These are phyloP conservation scores for Leccinum subgranulosum DNA, from an alignment of 768 basidiomycete species.

Conservation along the genomic window DNA sequence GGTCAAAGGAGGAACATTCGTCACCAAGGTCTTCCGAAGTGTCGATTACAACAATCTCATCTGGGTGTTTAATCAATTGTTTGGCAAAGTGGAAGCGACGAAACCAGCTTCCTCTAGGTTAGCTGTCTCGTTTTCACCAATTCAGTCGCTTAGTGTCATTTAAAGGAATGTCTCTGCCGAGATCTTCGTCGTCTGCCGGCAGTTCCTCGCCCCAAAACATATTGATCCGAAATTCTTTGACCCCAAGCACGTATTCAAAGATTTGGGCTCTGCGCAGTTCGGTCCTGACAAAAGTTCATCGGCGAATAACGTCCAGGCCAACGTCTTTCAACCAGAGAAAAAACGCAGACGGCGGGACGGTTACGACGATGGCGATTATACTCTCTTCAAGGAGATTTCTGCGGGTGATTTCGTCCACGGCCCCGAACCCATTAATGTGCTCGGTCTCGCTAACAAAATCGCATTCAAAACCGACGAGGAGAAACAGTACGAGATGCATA, in stretches of 20 bases:
- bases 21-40: constrained; percentile 98
- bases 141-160: not conserved
- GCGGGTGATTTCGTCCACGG: constrained; percentile 70
- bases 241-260: constrained; percentile 97
- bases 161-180: constrained; percentile 96
- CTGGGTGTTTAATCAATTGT: constrained; percentile 98
- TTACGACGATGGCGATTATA: constrained; percentile 93
- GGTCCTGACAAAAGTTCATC: constrained; percentile 52
- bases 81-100: constrained; percentile 95
- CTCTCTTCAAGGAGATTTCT: constrained; percentile 70
- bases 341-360: constrained; percentile 91
- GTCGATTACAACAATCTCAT: constrained; percentile 97
- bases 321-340: constrained; percentile 97
- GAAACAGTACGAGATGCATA: constrained; percentile 52
- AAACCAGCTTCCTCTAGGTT: constrained; percentile 97
- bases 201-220: constrained; percentile 89
- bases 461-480: constrained; percentile 81
- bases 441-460: constrained; percentile 78
- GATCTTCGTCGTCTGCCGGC: constrained; percentile 98
- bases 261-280: constrained; percentile 51
- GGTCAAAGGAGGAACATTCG: constrained; percentile 88
- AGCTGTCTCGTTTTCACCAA: constrained; percentile 12
- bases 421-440: constrained; percentile 70
- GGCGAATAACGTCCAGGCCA: constrained; percentile 71
- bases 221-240: constrained; percentile 99